Evolutionary conservation across 2,329 filamentous ascomycete species (phyloP).

Genomic region (Colletotrichum trifolii): DNA sequence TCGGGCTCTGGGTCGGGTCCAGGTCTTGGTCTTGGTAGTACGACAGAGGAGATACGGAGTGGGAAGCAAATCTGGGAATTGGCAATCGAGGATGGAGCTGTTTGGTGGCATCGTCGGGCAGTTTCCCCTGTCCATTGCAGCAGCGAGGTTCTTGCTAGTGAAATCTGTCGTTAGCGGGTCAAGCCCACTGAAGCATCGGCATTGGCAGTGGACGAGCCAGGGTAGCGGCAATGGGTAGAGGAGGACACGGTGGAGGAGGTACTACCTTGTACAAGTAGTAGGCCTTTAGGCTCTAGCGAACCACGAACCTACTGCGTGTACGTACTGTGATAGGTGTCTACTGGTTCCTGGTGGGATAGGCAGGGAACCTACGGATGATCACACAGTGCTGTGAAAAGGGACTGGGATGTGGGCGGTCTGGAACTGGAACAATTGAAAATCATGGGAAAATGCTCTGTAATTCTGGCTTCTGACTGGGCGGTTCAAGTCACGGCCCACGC

Average conservation of each 20-base stretch:
- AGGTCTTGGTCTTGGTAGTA: no score
- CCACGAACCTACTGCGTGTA: no score
- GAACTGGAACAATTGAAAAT: slow-evolving; percentile 19
- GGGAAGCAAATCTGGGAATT: slow-evolving; percentile 23
- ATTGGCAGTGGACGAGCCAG: slow-evolving; percentile 4
- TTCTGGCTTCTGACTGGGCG: slow-evolving; percentile 8
- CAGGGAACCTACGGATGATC: neutral
- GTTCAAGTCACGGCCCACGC: slow-evolving; percentile 13
- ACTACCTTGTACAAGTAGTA: neutral
- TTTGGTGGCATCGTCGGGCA: neutral
- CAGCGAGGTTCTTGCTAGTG: slow-evolving; percentile 15
- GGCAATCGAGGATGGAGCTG: slow-evolving; percentile 9
- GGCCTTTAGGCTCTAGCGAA: no score
- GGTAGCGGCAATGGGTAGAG: slow-evolving; percentile 9
- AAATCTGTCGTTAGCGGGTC: slow-evolving; percentile 29
- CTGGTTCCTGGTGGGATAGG: neutral
- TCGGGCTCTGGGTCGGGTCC: no score
- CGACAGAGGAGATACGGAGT: neutral
- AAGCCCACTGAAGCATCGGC: slow-evolving; percentile 16
- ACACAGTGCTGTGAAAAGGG: slow-evolving; percentile 2
- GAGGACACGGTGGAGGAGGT: neutral
- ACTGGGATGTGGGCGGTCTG: slow-evolving; percentile 32
- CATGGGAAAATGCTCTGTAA: neutral
- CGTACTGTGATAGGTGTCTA: neutral
- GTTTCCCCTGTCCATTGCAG: slow-evolving; percentile 16